Conservation (phyloP, 768 basidiomycete genomes). For the Artomyces pyxidatus region DNA sequence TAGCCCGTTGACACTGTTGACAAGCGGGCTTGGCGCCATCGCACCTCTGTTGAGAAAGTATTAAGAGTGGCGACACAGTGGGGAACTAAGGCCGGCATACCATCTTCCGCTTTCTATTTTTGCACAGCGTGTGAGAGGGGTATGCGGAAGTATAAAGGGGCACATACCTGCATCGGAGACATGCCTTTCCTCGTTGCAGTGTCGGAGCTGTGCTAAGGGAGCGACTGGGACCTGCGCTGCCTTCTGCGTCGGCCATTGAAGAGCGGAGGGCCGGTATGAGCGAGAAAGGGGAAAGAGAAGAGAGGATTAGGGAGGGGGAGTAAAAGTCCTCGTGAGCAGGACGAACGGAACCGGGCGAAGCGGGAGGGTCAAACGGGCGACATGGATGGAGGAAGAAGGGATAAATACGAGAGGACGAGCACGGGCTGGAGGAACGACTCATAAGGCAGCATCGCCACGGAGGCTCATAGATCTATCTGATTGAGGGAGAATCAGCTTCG, state of each 20-base stretch:
- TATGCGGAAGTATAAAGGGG: background rate
- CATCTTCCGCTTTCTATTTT: slow-evolving; percentile 16
- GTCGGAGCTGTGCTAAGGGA: slow-evolving; percentile 12
- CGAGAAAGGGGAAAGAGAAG: slow-evolving; percentile 6
- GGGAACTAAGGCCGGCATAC: background rate
- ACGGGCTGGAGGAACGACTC: background rate
- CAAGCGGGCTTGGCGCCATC: slow-evolving; percentile 73
- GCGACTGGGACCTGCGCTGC: slow-evolving; percentile 8
- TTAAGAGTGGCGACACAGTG: background rate
- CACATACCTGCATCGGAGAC: slow-evolving; percentile 17
- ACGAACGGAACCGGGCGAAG: background rate
- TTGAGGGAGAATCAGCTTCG: background rate
- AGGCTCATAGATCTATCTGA: background rate
- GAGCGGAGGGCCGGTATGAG: slow-evolving; percentile 11
- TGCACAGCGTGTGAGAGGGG: slow-evolving; percentile 1
- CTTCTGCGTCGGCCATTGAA: slow-evolving; percentile 16
- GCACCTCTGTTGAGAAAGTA: slow-evolving; percentile 49
- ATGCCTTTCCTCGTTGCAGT: slow-evolving; percentile 17
- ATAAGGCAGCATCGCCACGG: background rate
- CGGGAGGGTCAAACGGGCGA: background rate
- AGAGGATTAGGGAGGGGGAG: too few species aligned
- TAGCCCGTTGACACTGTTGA: slow-evolving; percentile 70
- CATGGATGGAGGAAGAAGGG: background rate
- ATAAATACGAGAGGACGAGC: background rate
- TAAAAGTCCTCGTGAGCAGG: too few species aligned